Evolutionary conservation across 768 basidiomycete genomes (phyloP), one percentile per base, ranked within the genome.

Genomic region (Trametes villosa): DNA sequence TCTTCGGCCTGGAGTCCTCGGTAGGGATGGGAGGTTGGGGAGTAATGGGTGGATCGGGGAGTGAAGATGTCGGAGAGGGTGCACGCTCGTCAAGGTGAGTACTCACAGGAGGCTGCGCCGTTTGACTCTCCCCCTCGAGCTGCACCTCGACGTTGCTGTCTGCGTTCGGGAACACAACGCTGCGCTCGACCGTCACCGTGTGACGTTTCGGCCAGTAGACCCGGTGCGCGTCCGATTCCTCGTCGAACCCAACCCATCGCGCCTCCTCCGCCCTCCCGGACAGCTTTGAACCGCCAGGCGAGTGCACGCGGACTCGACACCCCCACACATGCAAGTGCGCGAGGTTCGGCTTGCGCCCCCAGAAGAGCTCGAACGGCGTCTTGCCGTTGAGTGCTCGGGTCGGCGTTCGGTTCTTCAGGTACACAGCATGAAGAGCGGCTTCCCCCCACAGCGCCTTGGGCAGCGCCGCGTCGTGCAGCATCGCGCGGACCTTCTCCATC

Each of bases 391-490:
- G 40, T 17, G n/a, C 75, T 31, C 1, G 34, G 9, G 71, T 74
- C 1, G 67, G 60, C 2, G 72, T 71, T 1, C 69, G 36, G 56
- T 78, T 79, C 64, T 70, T 66, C 44, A 81, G 42, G 72, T 75
- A 79, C 1, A 75, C 67, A 0, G 68, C 71, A 60, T 79, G 75
- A 4, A 55, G 54, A 0, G 71, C 67, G 0, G 72, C 74, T 48
- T 81, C 75, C 9, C 72, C 75, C 78, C 78, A 81, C 4, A 79
- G 60, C 30, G 45, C 66, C 29, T 66, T 68, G 6, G 76, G 78
- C 9, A 79, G 61, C 1, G 71, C 68, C 41, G 71, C 74, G 3
- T 65, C 67, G 62, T 77, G 73, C 7, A 80, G 55, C 59, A 81
- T 57, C 0, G 79, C 77, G 0, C 70, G 67, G 1, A 75, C 68